These are phyloP conservation scores for Vitis hybrid DNA, from an alignment of 177 flowering plant genomes.

Conservation along the genomic window DNA sequence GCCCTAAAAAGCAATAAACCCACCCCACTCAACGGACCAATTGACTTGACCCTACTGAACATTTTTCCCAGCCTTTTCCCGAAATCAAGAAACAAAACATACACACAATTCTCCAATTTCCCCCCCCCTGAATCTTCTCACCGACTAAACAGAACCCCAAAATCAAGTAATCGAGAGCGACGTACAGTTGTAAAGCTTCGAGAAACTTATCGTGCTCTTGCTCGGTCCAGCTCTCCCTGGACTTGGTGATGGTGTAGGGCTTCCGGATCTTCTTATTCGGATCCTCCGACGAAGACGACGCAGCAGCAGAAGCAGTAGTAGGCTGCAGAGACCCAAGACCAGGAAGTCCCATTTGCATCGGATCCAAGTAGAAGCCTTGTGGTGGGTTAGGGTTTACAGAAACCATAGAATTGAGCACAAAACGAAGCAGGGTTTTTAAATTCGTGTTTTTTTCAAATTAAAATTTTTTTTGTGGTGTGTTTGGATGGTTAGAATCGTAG, in stretches of 20 bases:
- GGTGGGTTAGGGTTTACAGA: slow-evolving; percentile 38
- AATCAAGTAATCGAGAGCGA: background rate
- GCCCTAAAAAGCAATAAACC: background rate
- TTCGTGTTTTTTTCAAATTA: background rate
- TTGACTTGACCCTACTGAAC: background rate
- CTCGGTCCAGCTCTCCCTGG: slow-evolving; percentile 69
- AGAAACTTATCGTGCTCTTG: slow-evolving; percentile 68
- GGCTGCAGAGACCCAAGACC: slow-evolving; percentile 23
- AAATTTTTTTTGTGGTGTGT: background rate
- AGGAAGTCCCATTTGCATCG: slow-evolving; percentile 26
- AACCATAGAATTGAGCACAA: slow-evolving; percentile 24
- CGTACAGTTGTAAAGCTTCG: slow-evolving; percentile 61
- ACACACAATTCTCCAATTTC: background rate
- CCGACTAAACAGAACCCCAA: background rate
- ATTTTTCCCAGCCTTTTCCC: background rate
- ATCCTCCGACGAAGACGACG: slow-evolving; percentile 35
- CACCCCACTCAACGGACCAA: background rate
- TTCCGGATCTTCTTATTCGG: slow-evolving; percentile 54
- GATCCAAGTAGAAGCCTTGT: slow-evolving; percentile 26
- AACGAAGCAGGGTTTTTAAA: background rate
- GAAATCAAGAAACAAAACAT: background rate
- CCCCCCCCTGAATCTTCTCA: background rate
- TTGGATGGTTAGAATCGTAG: background rate
- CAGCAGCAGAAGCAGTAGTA: background rate
- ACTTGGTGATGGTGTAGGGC: slow-evolving; percentile 64